Evolutionary conservation across 169 alveolate species (phyloP).

Genomic region (Babesia ovis): DNA sequence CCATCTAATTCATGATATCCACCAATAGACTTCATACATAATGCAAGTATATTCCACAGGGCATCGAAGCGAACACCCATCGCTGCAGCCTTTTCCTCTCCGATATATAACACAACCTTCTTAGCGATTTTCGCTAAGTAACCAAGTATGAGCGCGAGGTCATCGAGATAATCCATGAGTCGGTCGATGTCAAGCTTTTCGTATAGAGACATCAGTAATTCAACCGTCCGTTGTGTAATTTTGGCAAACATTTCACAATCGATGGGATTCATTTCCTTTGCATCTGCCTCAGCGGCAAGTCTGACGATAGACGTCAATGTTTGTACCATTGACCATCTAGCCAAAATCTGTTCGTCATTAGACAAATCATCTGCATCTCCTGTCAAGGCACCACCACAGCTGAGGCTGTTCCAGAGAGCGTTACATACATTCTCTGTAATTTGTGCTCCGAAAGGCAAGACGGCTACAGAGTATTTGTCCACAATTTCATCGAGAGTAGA

Average conservation of each 20-base stretch:
- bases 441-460: constrained; percentile 59
- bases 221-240: background rate
- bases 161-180: constrained; percentile 35
- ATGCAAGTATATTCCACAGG: constrained; percentile 20
- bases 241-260: constrained; percentile 40
- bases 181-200: constrained; percentile 24
- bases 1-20: constrained; percentile 3
- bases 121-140: constrained; percentile 21
- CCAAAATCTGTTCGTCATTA: constrained; percentile 53
- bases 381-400: background rate
- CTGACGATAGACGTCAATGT: constrained; percentile 48
- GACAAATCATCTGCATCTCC: constrained; percentile 5
- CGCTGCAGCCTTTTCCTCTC: constrained; percentile 41
- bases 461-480: constrained; percentile 43
- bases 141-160: constrained; percentile 27
- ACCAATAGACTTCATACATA: constrained; percentile 14
- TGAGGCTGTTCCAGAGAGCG: constrained; percentile 57
- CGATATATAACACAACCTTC: constrained; percentile 13
- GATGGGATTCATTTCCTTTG: constrained; percentile 11
- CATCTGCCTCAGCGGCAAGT: constrained; percentile 23
- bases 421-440: constrained; percentile 55
- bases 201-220: background rate
- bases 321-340: constrained; percentile 69
- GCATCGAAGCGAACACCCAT: constrained; percentile 31
- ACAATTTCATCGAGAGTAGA: constrained; percentile 64